These are phyloP conservation scores for Hansenula lynferdii DNA, from an alignment of 1,139 yeast species.

Conservation along the genomic window DNA sequence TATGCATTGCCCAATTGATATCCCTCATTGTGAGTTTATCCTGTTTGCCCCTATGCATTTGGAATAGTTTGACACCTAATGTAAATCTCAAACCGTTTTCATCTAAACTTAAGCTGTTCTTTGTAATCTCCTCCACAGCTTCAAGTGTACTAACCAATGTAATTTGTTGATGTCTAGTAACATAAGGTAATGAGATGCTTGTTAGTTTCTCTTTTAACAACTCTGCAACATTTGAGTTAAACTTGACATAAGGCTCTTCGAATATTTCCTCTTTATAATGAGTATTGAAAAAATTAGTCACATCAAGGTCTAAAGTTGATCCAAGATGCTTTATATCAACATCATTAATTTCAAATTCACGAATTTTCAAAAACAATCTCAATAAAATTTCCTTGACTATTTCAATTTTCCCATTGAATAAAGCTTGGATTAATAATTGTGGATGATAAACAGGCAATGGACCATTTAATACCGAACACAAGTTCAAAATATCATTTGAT, in stretches of 20 bases:
- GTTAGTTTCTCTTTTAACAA: slow-evolving; percentile 56
- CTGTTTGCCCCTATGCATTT: slow-evolving; percentile 44
- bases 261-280: slow-evolving; percentile 20
- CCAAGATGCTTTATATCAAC: slow-evolving; percentile 30
- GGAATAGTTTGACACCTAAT: slow-evolving; percentile 68
- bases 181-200: slow-evolving; percentile 64
- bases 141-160: slow-evolving; percentile 69
- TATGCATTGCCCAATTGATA: slow-evolving; percentile 81
- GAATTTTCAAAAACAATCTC: slow-evolving; percentile 43
- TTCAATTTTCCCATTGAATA: slow-evolving; percentile 57
- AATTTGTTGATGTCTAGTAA: slow-evolving; percentile 89
- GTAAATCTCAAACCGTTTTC: slow-evolving; percentile 67
- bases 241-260: slow-evolving; percentile 38
- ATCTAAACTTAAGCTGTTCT: slow-evolving; percentile 52
- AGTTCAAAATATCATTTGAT: slow-evolving; percentile 50
- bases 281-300: slow-evolving; percentile 26
- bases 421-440: slow-evolving; percentile 73
- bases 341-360: slow-evolving; percentile 45
- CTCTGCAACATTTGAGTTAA: slow-evolving; percentile 42
- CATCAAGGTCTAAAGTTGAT: slow-evolving; percentile 32
- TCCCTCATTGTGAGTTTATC: slow-evolving; percentile 69
- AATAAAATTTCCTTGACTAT: slow-evolving; percentile 56
- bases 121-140: slow-evolving; percentile 52
- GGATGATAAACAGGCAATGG: slow-evolving; percentile 92
- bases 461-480: slow-evolving; percentile 78